Evolutionary conservation across 2,329 filamentous ascomycete genomes (phyloP), one percentile per base, ranked within the genome.

Genomic region (Chalara sp.): DNA sequence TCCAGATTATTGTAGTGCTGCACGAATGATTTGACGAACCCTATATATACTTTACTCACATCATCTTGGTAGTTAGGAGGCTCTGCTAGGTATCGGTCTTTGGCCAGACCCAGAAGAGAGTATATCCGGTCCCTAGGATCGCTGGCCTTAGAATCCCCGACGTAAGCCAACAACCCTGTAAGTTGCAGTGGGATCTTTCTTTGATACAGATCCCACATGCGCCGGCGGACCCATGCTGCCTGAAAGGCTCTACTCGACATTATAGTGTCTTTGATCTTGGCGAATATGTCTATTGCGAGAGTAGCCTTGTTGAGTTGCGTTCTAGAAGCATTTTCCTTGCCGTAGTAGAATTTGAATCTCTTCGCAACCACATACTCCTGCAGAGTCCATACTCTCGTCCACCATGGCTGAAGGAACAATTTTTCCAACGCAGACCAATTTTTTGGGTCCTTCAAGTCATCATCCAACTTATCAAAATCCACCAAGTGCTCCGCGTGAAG

Each of bases 111-210:
- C 12, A 56, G 45, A 5, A 56, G 32, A 37, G 54, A 53, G 30
- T 57, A 58, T 4, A 58, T 50, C 32, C 52, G 46, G 44, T 58
- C 55, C 30, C 50, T 50, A 8, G 47, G 51, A 48, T 58, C 55
- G 3, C 50, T 51, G 8, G 55, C 53, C 45, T 47, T 49, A 30
- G 32, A 52, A 32, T 50, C 12, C 35, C 29, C 31, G 10, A 50
- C 32, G 37, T 52, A 52, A 29, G 47, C 50, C 32, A 52, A 32
- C 32, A 52, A 32, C 1, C 47, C 50, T 12, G 41, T 50, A 11
- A 52, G 28, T 37, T 52, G 31, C 13, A 47, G 33, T 31, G 47
- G 47, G 11, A 43, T 30, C 2, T 35, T 28, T 31, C 4, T 31
- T n/a, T 42, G 47, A 44, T 40, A 52, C 47, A 44, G 42, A 13